A percentile compares a stretch with the other conserved stretches of the same genome.
phyloP scores from a whole-genome alignment of 805 yeast genomes.

The Groenewaldozyma salmanticensis region DNA sequence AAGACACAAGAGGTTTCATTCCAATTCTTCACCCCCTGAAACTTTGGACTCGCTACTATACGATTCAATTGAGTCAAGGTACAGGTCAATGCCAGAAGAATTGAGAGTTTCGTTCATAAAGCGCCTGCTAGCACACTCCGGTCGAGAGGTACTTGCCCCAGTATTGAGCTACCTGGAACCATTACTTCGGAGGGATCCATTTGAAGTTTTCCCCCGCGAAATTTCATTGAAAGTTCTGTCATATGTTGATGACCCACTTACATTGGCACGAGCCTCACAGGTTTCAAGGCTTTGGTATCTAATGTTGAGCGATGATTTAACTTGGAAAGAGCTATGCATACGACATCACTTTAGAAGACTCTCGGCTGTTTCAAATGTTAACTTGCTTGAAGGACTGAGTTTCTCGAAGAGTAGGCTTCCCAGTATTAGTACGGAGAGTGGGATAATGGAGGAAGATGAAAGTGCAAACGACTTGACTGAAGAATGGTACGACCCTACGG shows the following conservation, averaged over 20 bases:
- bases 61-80: too few species aligned
- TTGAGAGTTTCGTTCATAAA: slow-evolving; percentile 16
- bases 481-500: slow-evolving; percentile 27
- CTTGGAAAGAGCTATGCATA: slow-evolving; percentile 33
- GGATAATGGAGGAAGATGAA: slow-evolving; percentile 4
- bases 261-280: slow-evolving; percentile 86
- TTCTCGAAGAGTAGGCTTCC: slow-evolving; percentile 7
- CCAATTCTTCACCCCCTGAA: too few species aligned
- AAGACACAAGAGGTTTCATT: not conserved
- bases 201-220: slow-evolving; percentile 60
- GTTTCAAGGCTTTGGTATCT: slow-evolving; percentile 73
- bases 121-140: slow-evolving; percentile 17
- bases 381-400: slow-evolving; percentile 1
- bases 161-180: slow-evolving; percentile 26
- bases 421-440: slow-evolving; percentile 8
- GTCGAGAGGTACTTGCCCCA: slow-evolving; percentile 19
- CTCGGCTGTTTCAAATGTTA: slow-evolving; percentile 24
- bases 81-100: slow-evolving; percentile 11
- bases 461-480: slow-evolving; percentile 17
- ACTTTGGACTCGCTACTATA: too few species aligned
- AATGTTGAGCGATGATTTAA: slow-evolving; percentile 31
- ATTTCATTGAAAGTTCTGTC: slow-evolving; percentile 73
- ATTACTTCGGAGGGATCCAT: slow-evolving; percentile 32
- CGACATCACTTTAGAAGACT: slow-evolving; percentile 29
- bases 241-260: slow-evolving; percentile 71